Base-by-base conservation (phyloP, 129 eudicot species). In the Logfia minima region DNA sequence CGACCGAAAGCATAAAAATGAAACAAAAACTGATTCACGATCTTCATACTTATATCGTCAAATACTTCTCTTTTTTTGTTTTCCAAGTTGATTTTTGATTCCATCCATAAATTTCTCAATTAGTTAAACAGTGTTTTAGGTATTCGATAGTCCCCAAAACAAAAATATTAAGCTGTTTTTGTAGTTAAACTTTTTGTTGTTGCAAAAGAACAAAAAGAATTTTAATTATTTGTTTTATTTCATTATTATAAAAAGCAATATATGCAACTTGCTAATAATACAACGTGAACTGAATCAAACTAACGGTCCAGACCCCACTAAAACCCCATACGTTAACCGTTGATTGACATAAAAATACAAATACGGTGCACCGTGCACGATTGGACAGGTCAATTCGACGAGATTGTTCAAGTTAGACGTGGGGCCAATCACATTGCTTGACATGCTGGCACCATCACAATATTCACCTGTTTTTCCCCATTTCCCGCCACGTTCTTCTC, bases 341-440 rank as follows among this genome's bases (percentile, higher is more conserved):
- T 51, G 66, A 59, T 78, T 16, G 21, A 31, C n/a, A 62, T 1
- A 34, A 39, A 70, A 63, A 62, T 24, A 62, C 35, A 29, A 0
- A 18, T 65, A 76, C 22, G 72, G 62, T 8, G 29, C 86, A 76
- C 22, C 68, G 62, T 8, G 29, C 86, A 75, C 70, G 77, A 79
- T 82, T 24, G 13, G 82, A 87, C 92, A 87, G 69, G 85, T 87
- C 82, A 66, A 68, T 22, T 31, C 68, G 34, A 65, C 8, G 51
- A 73, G 84, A 79, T 77, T 79, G 83, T 60, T 70, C 29, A 28
- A 26, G 41, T 43, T 35, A 26, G 22, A 66, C 71, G 82, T 85
- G 86, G 87, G 92, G 39, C 89, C 85, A 81, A 85, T 81, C 86
- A 88, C 80, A 81, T 85, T 83, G 52, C 74, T 66, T 77, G 83